A percentile compares a stretch with the other conserved stretches of the same genome.
phyloP scores from a whole-genome alignment of 2,329 filamentous ascomycete species.

The Penicillium concentricum region DNA sequence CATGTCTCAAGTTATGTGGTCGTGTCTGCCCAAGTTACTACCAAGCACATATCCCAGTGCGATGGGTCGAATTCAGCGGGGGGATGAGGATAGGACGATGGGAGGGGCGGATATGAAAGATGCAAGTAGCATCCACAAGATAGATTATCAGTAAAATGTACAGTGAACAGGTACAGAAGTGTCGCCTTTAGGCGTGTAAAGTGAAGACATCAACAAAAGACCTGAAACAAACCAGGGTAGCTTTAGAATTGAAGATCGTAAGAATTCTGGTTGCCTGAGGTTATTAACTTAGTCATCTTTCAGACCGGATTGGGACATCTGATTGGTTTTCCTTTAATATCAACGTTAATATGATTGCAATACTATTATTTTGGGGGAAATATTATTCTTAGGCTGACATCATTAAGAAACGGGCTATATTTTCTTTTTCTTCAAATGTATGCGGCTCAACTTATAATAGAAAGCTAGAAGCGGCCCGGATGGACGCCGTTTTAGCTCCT shows the following conservation, averaged over 20 bases:
- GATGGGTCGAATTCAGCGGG: not conserved
- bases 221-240: not conserved
- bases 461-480: not conserved
- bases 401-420: not conserved
- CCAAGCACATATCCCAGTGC: conserved; percentile 19
- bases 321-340: not conserved
- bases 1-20: conserved; percentile 24
- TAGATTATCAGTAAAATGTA: not conserved
- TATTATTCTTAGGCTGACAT: not conserved
- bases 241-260: not conserved
- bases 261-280: not conserved
- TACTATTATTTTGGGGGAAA: not conserved
- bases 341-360: not conserved
- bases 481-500: too few species aligned
- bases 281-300: not conserved
- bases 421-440: not conserved
- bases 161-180: not conserved
- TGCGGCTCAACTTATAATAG: not conserved
- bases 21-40: not conserved
- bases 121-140: conserved; percentile 13
- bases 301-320: not conserved
- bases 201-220: not conserved
- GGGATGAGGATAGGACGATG: conserved; percentile 8
- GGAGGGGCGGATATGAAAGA: conserved; percentile 23
- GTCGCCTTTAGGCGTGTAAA: conserved; percentile 1